Evolutionary conservation across 176 grass and related monocot genomes (phyloP).

Genomic region (Juncus effusus): DNA sequence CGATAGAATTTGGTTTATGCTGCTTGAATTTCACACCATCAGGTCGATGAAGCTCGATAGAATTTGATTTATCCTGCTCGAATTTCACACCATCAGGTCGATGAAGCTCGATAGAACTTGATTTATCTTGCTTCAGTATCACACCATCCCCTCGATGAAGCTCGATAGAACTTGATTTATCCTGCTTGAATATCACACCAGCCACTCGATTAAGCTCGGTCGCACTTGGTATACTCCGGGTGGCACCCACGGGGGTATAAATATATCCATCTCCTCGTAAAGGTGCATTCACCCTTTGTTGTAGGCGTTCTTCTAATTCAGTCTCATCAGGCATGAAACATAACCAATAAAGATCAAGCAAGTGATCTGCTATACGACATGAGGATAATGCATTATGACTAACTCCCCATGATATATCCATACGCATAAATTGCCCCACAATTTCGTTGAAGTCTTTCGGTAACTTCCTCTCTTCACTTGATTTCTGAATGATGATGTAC

Average conservation of each 20-base stretch:
- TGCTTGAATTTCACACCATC: neutral
- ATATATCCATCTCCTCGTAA: neutral
- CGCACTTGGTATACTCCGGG: constrained; percentile 3
- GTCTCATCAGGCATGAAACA: neutral
- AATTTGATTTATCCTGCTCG: neutral
- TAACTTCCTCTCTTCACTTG: too few species aligned
- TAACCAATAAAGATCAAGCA: constrained; percentile 5
- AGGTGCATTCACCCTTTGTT: neutral
- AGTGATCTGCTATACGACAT: neutral
- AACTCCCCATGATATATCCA: neutral
- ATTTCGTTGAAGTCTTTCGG: neutral
- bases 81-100: neutral
- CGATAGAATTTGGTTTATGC: neutral
- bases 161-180: neutral
- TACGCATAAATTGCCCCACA: neutral
- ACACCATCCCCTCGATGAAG: too few species aligned
- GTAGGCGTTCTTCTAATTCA: neutral
- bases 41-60: neutral
- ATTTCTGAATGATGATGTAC: neutral
- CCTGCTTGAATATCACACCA: neutral
- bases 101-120: neutral
- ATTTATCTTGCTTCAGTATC: neutral
- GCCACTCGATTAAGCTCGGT: constrained; percentile 10
- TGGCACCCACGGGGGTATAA: neutral
- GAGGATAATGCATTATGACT: neutral